Evolutionary conservation across 1,284 basidiomycete genomes (phyloP), one percentile per base, ranked within the genome.

Genomic region (Marasmius sp.): DNA sequence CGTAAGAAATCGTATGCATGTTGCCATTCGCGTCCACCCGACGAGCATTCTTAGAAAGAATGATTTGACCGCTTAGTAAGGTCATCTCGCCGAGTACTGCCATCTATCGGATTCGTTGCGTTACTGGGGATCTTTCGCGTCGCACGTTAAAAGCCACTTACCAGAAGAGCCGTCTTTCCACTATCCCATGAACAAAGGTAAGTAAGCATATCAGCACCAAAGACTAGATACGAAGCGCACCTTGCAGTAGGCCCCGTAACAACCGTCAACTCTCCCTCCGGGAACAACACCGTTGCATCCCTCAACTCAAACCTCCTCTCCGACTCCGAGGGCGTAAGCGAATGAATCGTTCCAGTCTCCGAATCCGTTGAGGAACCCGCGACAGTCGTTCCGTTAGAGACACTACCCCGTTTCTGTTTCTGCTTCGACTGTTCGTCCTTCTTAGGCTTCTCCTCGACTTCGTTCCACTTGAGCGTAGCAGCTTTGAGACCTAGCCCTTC

Each of bases 1-100:
- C 84, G 66, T 95, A 97, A 1, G 94, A 93, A 37, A 95, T 87
- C 9, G 87, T 79, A 67, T 94, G 89, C 68, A 84, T 84, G 39
- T 91, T 74, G 0, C 90, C 88, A 27, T 86, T 76, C 22, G 82
- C 79, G 72, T 92, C 86, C 3, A 91, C 77, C 45, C 77, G 77
- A 12, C 79, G 77, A 2, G 81, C 72, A 59, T 88, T 77, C 71
- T 94, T 94, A 12, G 84, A 83, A 74, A 93, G 81, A 64, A 87
- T 76, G 59, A 89, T 76, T 14, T 73, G 72, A 0, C 85, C 85
- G 7, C 75, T 75, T 6, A 90, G 80, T 7, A 89, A 74, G 6
- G 87, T 85, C 81, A 64, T 49, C 49, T 34, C 37, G 14, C 37
- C 38, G 54, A 54, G 34, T 10, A 54, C 52, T 37, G 52, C 52